Base-by-base conservation (phyloP, 176 grass and related monocot genomes). In the Ensete glaucum region DNA sequence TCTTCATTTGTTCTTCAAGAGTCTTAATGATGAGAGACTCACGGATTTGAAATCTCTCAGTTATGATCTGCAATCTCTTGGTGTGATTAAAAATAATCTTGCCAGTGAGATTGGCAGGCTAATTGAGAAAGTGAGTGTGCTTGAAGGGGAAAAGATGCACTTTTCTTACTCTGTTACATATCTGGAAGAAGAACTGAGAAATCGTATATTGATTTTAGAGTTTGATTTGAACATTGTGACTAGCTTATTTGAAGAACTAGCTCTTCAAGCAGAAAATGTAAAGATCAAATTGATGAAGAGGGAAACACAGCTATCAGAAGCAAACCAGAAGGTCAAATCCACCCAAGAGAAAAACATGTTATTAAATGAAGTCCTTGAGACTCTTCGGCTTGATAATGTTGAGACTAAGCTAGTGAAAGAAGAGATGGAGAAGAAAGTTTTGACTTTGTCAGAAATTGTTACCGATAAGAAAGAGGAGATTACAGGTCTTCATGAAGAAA, bases 11-110 rank as follows among this genome's bases (percentile, higher is more conserved):
- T 91, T 93, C 75, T 87, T 91, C 65, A 84, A 77, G 73, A 80
- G 85, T 53, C 94, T 93, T 80, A 86, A 85, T 81, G 83, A 83
- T 75, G 90, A 97, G 83, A 88, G 87, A 85, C 71, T 80, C 72
- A 83, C 85, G 70, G 80, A 87, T 71, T 82, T 93, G 76, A 64
- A 60, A 72, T 87, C 78, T 62, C 78, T 91, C 63, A 94, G 77
- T 0, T 67, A 94, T 82, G 82, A 98, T 81, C 80, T 91, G 78
- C 73, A 53, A 58, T 87, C 85, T 69, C 76, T 98, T 54, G 78
- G 80, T 86, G 82, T 85, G 74, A 81, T 74, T 72, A 90, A 86
- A 58, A 81, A 59, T 8, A 77, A 87, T 51, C 76, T 87, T 76
- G 82, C 82, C 74, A 53, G 65, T 2, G 15, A 85, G 66, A 72